Evolutionary conservation across 768 basidiomycete species (phyloP), one percentile per base, ranked within the genome.

Genomic region (Kwoniella heveanensis): DNA sequence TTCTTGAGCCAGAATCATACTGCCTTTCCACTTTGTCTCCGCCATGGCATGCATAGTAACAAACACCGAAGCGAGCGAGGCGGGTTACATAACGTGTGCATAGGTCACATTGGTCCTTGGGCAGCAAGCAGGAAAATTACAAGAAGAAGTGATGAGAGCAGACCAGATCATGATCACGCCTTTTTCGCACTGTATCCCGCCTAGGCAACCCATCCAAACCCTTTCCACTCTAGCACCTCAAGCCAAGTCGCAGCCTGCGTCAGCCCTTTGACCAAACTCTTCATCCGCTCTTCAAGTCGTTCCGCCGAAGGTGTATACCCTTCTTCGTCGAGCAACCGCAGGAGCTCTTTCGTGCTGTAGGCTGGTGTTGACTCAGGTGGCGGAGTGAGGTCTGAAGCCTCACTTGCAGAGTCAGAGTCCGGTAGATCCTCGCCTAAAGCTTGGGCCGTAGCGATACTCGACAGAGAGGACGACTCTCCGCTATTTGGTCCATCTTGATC

Each of bases 191-290:
- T n/a, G n/a, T n/a, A n/a, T 50, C 4, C 32, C 36, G 15, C 9
- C 46, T 62, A 66, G 36, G 37, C 50, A 12, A 65, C 47, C 52
- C 69, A 67, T 13, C 69, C 69, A 36, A 60, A 36, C 4, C 72
- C 72, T 26, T 67, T 62, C 65, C 64, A 67, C 53, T 74, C 72
- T 15, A 73, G 47, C 25, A 71, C 72, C 53, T 73, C 65, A 4
- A 73, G 49, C 72, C 72, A 73, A 36, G 60, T 58, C 19, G 30
- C 62, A 12, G 70, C 69, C 9, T 68, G 57, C 21, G 47, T 21
- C 32, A 73, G 46, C 24, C 57, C 60, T 30, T 30, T 37, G 7
- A 57, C 21, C 22, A 73, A 39, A 4, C 62, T 57, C 25, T 62
- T 66, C 8, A 53, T 57, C 26, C 65, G 26, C 30, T 65, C 69